Evolutionary conservation across 208 protist genomes (phyloP).

Genomic region (Naegleria gruberi): DNA sequence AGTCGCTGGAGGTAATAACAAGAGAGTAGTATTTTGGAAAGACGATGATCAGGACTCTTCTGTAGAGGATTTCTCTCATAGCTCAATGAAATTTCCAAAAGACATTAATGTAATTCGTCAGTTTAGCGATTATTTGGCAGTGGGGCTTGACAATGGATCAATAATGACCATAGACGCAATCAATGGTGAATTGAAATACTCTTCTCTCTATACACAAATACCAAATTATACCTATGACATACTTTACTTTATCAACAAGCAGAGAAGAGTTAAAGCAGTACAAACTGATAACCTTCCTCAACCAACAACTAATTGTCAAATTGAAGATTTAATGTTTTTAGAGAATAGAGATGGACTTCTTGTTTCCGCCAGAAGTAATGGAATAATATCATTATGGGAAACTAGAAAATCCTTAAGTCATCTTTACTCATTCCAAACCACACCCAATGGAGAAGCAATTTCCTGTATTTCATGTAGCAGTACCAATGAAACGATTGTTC

Average conservation of each 20-base stretch:
- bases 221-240: background rate
- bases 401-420: background rate
- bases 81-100: background rate
- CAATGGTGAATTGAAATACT: background rate
- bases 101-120: background rate
- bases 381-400: background rate
- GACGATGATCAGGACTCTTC: background rate
- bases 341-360: background rate
- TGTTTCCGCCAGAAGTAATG: background rate
- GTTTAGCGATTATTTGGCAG: background rate
- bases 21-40: background rate
- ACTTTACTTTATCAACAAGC: background rate
- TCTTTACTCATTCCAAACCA: background rate
- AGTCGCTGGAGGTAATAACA: background rate
- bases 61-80: background rate
- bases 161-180: background rate
- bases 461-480: background rate
- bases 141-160: background rate
- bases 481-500: background rate
- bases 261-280: background rate
- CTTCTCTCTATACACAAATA: background rate
- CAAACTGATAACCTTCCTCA: background rate
- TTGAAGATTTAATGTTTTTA: background rate
- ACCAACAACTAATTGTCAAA: background rate
- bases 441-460: background rate